Base-by-base conservation (phyloP, 257 asterid genomes). In the Catharanthus roseus region DNA sequence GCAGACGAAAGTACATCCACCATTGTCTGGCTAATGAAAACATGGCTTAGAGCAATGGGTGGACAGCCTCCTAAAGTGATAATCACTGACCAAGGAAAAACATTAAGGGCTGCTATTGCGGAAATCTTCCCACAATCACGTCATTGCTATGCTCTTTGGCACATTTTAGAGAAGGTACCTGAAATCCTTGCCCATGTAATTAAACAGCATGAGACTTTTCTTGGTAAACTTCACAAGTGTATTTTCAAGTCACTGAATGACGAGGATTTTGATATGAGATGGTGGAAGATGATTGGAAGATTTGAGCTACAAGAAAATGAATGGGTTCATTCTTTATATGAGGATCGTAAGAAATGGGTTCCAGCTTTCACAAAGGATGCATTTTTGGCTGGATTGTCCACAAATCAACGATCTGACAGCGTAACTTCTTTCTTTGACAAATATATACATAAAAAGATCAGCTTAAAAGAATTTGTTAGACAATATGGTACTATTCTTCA, bases 281-380 rank as follows among this genome's bases (percentile, higher is more conserved):
- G 98, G 98, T 93, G 98, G 98, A 86, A 93, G 87, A 90, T 93
- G 98, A 91, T 93, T 6, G 74, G 91, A 77, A 82, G 90, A 79
- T 93, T 89, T 79, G 98, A 89, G 74, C 82, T 93, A 23, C 98
- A 93, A 70, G 96, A 93, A 73, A 87, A 90, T 55, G 95, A 90
- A 75, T 93, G 98, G 98, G 76, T 93, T 76, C 97, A 82, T 78
- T 84, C 95, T 19, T 53, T 93, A 56, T 93, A 90, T 44, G 90
- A 80, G 53, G 96, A 93, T 73, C 95, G 93, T 68, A 87, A 86
- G 67, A 89, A 80, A 67, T 93, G 98, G 98, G 87, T 87, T 69
- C 98, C 98, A 9, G 51, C 86, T 33, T 91, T 80, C 86, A 83
- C 88, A 93, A 83, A 77, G 81, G 93, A 81, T 68, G 81, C 83